phyloP scores from a whole-genome alignment of 2,329 filamentous ascomycete genomes.

The Pestalotiopsis sp. region DNA sequence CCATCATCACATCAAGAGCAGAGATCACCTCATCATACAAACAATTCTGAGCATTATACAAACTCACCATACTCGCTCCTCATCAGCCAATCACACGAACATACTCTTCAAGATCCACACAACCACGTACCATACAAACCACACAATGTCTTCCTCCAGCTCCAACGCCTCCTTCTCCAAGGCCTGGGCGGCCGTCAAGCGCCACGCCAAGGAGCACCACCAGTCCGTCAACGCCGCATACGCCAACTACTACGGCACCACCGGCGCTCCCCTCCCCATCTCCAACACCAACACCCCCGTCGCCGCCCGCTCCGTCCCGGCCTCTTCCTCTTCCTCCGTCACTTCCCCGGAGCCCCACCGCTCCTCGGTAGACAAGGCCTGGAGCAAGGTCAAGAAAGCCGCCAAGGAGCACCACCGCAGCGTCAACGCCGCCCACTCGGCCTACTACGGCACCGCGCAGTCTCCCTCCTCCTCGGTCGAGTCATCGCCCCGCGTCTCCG shows the following conservation, averaged over 20 bases:
- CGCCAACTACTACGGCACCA: slow-evolving; percentile 14
- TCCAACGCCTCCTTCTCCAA: slow-evolving; percentile 5
- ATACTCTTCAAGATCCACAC: slow-evolving; percentile 1
- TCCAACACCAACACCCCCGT: neutral
- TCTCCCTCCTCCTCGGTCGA: neutral
- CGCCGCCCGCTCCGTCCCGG: neutral
- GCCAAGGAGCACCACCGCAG: slow-evolving; percentile 14
- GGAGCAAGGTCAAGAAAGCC: slow-evolving; percentile 14
- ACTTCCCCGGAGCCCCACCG: neutral
- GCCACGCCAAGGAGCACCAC: slow-evolving; percentile 18
- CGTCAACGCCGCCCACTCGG: slow-evolving; percentile 6
- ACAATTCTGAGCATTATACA: neutral
- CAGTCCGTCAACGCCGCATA: slow-evolving; percentile 16
- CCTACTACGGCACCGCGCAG: slow-evolving; percentile 8
- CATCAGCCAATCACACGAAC: slow-evolving; percentile 7
- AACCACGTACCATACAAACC: neutral
- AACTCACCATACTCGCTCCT: neutral
- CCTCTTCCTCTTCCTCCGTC: neutral
- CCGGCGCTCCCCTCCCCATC: neutral
- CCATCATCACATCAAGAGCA: neutral
- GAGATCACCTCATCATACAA: neutral
- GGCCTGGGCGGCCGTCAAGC: slow-evolving; percentile 16
- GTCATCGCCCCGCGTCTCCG: slow-evolving; percentile 2
- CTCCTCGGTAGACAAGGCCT: slow-evolving; percentile 7
- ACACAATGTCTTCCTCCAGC: slow-evolving; percentile 1